Percentiles rank a stretch among this genome's conserved stretches.
Conservation (phyloP, 257 asterid genomes). For the Solanum chilense region DNA sequence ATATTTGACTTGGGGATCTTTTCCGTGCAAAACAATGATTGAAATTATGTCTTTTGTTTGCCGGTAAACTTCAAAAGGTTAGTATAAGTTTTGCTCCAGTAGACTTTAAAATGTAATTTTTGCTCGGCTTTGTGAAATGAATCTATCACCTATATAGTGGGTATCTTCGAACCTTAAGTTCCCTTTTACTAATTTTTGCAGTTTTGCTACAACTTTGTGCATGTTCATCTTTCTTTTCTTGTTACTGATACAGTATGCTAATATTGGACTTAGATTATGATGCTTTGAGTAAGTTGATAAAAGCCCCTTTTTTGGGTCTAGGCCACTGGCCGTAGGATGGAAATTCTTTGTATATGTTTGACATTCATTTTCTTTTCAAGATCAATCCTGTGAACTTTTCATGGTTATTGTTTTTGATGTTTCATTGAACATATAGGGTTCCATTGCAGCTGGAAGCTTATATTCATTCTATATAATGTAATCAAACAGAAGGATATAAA, state of each 20-base stretch:
- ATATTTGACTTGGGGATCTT: background rate
- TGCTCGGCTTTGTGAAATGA: background rate
- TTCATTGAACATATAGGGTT: background rate
- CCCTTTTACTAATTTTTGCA: background rate
- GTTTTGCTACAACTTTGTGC: background rate
- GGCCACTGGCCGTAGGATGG: background rate
- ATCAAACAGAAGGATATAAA: background rate
- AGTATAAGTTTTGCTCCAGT: background rate
- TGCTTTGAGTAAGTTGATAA: background rate
- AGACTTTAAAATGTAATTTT: background rate
- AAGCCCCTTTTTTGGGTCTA: background rate
- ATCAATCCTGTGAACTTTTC: background rate
- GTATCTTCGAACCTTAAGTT: background rate
- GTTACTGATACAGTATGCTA: background rate
- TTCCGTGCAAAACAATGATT: background rate
- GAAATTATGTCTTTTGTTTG: background rate
- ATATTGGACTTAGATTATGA: background rate
- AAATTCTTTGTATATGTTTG: background rate
- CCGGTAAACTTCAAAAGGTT: background rate
- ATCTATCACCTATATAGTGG: background rate
- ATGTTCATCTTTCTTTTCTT: background rate
- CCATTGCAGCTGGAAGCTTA: background rate
- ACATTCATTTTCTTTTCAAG: background rate
- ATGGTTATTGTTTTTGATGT: background rate
- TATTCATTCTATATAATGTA: background rate